Percentiles rank a stretch among this genome's conserved stretches.
phyloP scores from a whole-genome alignment of 352 stramenopile species.

The Phytophthora agathidicida region DNA sequence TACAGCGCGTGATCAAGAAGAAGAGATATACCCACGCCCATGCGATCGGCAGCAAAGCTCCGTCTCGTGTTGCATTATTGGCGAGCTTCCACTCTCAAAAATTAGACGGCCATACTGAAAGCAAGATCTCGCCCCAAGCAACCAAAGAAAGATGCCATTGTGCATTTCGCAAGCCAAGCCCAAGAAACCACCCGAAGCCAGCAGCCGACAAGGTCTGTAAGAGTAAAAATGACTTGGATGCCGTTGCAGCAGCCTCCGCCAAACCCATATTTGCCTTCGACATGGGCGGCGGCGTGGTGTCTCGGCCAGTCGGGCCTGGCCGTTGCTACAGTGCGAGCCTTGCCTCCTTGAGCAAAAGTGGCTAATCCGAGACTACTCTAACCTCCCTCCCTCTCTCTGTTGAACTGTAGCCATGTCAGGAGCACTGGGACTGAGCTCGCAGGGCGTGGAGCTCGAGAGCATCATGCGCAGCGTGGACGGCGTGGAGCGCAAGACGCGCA shows the following conservation, averaged over 20 bases:
- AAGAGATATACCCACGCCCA: too few relatives aligned
- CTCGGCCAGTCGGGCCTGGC: constrained; percentile 27
- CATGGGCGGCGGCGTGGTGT: constrained; percentile 32
- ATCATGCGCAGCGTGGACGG: constrained; percentile 44
- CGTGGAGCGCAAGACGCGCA: constrained; percentile 78
- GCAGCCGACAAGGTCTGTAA: too few relatives aligned
- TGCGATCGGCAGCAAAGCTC: background rate
- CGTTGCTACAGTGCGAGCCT: constrained; percentile 33
- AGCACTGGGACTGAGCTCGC: constrained; percentile 33
- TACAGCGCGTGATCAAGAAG: background rate
- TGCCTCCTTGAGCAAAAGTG: background rate
- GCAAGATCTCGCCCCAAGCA: constrained; percentile 6
- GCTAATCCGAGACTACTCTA: background rate
- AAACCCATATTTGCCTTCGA: constrained; percentile 29
- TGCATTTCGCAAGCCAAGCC: constrained; percentile 15
- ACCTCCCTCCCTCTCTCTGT: background rate
- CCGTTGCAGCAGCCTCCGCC: constrained; percentile 1
- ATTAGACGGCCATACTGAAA: too few relatives aligned
- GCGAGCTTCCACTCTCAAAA: too few relatives aligned
- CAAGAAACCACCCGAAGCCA: constrained; percentile 28
- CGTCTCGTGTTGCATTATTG: too few relatives aligned
- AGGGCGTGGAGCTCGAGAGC: constrained; percentile 40
- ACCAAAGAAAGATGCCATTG: constrained; percentile 25
- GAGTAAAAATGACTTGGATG: constrained; percentile 26
- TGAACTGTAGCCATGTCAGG: constrained; percentile 33